These are phyloP conservation scores for Candolleomyces aberdarensis DNA, from an alignment of 768 basidiomycete species.

Conservation along the genomic window DNA sequence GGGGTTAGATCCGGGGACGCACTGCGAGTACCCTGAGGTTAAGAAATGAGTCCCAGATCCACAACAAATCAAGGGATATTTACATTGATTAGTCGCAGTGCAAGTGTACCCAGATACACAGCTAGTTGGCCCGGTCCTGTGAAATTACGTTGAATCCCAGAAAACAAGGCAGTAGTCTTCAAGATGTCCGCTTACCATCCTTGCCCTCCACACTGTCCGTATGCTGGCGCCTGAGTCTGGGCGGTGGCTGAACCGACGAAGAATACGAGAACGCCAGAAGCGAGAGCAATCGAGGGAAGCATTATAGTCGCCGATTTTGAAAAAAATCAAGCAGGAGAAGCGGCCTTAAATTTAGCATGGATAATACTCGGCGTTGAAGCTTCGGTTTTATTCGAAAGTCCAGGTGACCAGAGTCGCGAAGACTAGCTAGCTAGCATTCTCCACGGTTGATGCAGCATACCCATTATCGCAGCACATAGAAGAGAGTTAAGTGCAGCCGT, in stretches of 20 bases:
- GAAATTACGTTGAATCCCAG: not conserved
- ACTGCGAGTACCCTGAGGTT: constrained; percentile 49
- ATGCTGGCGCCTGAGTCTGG: constrained; percentile 36
- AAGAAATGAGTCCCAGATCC: not conserved
- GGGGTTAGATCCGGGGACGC: constrained; percentile 37
- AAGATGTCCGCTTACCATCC: constrained; percentile 27
- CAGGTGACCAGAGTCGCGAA: not conserved
- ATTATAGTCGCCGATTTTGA: not conserved
- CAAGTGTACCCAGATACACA: constrained; percentile 44
- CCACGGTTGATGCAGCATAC: no score
- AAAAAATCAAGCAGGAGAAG: not conserved
- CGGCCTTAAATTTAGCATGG: not conserved
- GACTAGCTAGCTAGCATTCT: not conserved
- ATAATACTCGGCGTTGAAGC: not conserved
- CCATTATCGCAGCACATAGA: no score
- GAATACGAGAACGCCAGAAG: not conserved
- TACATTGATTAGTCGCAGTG: constrained; percentile 38
- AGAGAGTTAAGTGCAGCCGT: no score
- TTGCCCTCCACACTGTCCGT: constrained; percentile 42
- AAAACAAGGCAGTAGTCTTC: no score
- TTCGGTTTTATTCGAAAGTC: not conserved
- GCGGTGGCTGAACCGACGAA: constrained; percentile 8
- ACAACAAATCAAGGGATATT: not conserved
- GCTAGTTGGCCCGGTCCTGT: constrained; percentile 40
- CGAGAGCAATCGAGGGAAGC: not conserved